Percentiles rank a stretch among this genome's conserved stretches.
phyloP scores from a whole-genome alignment of 2,329 filamentous ascomycete genomes.

The Neocucurbitaria cava region DNA sequence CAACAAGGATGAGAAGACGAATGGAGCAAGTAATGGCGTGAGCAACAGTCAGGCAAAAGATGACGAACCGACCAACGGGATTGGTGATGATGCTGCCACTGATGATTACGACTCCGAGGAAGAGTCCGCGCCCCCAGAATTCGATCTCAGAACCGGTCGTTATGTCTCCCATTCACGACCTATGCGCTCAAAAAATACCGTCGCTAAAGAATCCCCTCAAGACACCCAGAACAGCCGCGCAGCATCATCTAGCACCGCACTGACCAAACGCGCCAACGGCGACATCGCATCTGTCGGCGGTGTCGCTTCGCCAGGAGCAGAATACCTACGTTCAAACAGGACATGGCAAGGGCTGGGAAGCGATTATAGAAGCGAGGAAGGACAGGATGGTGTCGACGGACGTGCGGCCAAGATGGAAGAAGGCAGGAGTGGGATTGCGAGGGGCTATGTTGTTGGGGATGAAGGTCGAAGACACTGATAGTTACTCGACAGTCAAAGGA shows the following conservation, averaged over 20 bases:
- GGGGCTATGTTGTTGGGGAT: constrained; percentile 82
- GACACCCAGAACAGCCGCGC: neutral
- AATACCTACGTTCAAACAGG: constrained; percentile 80
- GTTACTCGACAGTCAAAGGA: neutral
- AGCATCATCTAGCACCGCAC: constrained; percentile 51
- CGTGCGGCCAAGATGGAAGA: constrained; percentile 76
- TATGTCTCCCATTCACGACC: constrained; percentile 82
- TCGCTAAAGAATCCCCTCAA: constrained; percentile 25
- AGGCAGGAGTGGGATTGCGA: constrained; percentile 84
- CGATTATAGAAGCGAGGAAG: constrained; percentile 73
- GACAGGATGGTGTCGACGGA: constrained; percentile 59
- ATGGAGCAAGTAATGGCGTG: constrained; percentile 54
- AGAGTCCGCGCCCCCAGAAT: constrained; percentile 78
- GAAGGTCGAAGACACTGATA: constrained; percentile 33
- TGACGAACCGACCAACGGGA: constrained; percentile 13
- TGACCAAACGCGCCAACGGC: constrained; percentile 70
- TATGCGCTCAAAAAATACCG: constrained; percentile 54
- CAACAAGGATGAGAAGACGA: constrained; percentile 8
- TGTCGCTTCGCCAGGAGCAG: constrained; percentile 87
- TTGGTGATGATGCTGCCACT: constrained; percentile 37
- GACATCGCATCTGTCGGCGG: constrained; percentile 84
- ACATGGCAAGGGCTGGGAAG: constrained; percentile 93
- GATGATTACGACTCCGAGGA: constrained; percentile 72
- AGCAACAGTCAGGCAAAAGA: constrained; percentile 54
- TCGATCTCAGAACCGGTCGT: constrained; percentile 86